phyloP scores from a whole-genome alignment of 257 asterid species.

The Salvia miltiorrhiza region DNA sequence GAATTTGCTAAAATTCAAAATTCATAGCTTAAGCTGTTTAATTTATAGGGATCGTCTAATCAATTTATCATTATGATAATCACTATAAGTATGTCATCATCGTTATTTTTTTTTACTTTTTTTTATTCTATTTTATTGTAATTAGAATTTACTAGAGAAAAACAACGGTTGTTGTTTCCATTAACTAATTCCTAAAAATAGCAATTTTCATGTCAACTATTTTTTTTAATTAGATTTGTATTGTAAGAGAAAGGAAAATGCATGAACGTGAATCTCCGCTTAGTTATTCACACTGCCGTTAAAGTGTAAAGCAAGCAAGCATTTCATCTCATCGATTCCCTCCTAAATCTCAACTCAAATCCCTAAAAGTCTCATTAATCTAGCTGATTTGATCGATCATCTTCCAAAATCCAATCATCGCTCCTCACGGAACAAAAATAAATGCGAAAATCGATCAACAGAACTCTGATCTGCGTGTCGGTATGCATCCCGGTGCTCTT shows the following conservation, averaged over 20 bases:
- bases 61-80: too few relatives aligned
- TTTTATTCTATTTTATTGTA: too few relatives aligned
- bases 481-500: conserved; percentile 40
- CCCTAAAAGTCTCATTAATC: background rate
- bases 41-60: too few relatives aligned
- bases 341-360: background rate
- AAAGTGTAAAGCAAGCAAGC: background rate
- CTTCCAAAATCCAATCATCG: background rate
- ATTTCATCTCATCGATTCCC: background rate
- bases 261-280: background rate
- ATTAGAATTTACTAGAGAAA: too few relatives aligned
- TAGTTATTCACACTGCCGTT: background rate
- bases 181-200: background rate
- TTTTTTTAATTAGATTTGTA: background rate
- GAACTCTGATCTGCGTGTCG: conserved; percentile 30
- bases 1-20: too few relatives aligned
- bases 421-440: background rate
- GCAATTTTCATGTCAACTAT: background rate
- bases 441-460: conserved; percentile 40
- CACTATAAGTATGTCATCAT: too few relatives aligned
- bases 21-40: too few relatives aligned
- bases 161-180: background rate
- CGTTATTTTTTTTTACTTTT: too few relatives aligned
- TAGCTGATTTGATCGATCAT: background rate
- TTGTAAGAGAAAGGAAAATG: background rate